These are phyloP conservation scores for Cercophora samala DNA, from an alignment of 495 filamentous ascomycete species.

Conservation along the genomic window DNA sequence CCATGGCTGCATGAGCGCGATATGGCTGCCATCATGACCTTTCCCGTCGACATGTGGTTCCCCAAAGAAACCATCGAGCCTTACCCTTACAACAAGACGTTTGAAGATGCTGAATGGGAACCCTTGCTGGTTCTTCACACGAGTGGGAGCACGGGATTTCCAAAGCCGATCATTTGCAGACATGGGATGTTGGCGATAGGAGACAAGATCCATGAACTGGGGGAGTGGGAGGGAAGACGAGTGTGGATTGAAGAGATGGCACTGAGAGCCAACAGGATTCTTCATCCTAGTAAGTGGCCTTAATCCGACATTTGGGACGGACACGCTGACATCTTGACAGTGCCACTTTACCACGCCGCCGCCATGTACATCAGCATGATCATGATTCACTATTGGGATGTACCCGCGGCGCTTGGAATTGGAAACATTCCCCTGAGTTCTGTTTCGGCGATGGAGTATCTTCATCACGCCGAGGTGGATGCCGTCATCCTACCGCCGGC, in stretches of 20 bases:
- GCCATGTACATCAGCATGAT: conserved; percentile 33
- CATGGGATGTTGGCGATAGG: conserved; percentile 47
- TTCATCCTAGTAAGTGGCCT: conserved; percentile 23
- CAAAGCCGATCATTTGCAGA: conserved; percentile 51
- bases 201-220: conserved; percentile 34
- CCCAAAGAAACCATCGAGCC: conserved; percentile 25
- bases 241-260: conserved; percentile 27
- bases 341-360: conserved; percentile 36
- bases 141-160: conserved; percentile 57
- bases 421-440: conserved; percentile 39
- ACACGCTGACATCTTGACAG: conserved; percentile 14
- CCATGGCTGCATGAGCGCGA: conserved; percentile 37
- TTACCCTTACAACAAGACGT: conserved; percentile 45
- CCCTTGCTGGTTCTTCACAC: conserved; percentile 53
- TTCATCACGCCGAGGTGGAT: conserved; percentile 36
- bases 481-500: conserved; percentile 38
- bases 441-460: conserved; percentile 33
- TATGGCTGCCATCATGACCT: conserved; percentile 36
- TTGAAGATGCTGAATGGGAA: conserved; percentile 46
- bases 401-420: conserved; percentile 33
- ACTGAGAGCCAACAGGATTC: conserved; percentile 12
- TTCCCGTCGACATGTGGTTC: conserved; percentile 32
- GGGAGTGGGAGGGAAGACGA: conserved; percentile 26
- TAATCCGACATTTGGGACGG: neutral
- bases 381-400: conserved; percentile 32